Base-by-base conservation (phyloP, 1,284 basidiomycete genomes). In the Ceratobasidium sp. region DNA sequence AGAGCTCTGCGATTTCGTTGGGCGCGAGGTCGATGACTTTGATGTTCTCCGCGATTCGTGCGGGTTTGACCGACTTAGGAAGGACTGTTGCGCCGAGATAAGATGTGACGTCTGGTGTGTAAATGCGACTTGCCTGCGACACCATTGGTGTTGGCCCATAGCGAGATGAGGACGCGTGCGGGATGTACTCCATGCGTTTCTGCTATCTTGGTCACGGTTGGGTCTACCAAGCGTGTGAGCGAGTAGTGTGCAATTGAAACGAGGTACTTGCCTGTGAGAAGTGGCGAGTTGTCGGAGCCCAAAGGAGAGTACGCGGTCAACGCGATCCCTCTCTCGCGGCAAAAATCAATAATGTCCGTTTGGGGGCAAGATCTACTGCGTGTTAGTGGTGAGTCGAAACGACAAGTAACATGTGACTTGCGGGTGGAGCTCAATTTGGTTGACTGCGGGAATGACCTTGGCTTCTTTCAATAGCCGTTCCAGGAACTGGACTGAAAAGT, bases 271-370 rank as follows among this genome's bases (percentile, higher is more conserved):
- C 43, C 77, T 6, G 79, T 79, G 74, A 90, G 82, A 49, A 94
- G 83, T 17, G 90, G 88, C 1, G 89, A 87, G 74, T 87, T 84
- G 75, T 90, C 87, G 32, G 90, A 92, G 35, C 91, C 91, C 6
- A 93, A 83, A 5, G 91, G 90, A 1, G 88, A 91, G 81, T 92
- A 93, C 2, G 88, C 87, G 12, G 89, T 89, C 71, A 91, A 74
- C 7, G 83, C 79, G 71, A 93, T 92, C 64, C 86, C 86, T 74
- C 87, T 86, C 58, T 79, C 74, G 34, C 78, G 76, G 80, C 87
- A 89, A 75, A 69, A 34, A 62, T 85, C 81, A 54, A 91, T 82
- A 49, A 90, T 79, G 31, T 88, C 86, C 67, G 85, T 81, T 74
- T 90, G 87, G 64, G 83, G 82, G 78, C 86, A 88, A 34, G 86